Conservation (phyloP, 257 asterid species). For the Phtheirospermum japonicum region DNA sequence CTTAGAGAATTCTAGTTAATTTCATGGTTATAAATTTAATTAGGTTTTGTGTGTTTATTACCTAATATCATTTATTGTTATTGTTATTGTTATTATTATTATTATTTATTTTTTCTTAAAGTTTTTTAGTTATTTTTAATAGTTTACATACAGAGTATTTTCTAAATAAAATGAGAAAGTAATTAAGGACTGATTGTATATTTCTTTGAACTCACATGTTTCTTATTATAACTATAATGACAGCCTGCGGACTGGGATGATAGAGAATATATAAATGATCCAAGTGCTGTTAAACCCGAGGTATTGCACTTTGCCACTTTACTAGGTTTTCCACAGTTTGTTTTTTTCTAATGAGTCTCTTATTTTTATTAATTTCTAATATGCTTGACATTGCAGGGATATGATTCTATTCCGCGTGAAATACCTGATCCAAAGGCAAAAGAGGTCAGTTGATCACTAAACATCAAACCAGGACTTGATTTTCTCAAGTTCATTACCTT, state of each 20-base stretch:
- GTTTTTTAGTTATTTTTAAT: neutral
- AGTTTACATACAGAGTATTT: constrained; percentile 8
- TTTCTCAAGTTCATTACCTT: neutral
- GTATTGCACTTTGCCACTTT: constrained; percentile 37
- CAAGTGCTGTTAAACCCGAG: constrained; percentile 75
- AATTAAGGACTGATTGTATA: constrained; percentile 5
- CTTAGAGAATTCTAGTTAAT: constrained; percentile 3
- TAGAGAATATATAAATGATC: constrained; percentile 83
- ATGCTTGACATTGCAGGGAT: constrained; percentile 55
- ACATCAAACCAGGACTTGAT: neutral
- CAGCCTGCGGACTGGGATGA: constrained; percentile 99
- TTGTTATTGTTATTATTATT: neutral
- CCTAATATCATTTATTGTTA: no score
- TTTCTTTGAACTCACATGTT: constrained; percentile 16
- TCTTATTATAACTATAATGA: constrained; percentile 22
- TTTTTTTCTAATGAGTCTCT: neutral
- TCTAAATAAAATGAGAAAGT: constrained; percentile 11
- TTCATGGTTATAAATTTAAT: neutral
- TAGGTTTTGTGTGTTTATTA: no score
- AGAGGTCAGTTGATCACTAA: constrained; percentile 45
- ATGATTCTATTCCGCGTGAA: constrained; percentile 89
- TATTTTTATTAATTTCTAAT: constrained; percentile 1
- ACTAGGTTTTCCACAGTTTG: constrained; percentile 6
- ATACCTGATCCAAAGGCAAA: constrained; percentile 86
- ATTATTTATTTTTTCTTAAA: neutral